These are phyloP conservation scores for Salix exigua DNA, from an alignment of 345 rosid genomes.

Conservation along the genomic window DNA sequence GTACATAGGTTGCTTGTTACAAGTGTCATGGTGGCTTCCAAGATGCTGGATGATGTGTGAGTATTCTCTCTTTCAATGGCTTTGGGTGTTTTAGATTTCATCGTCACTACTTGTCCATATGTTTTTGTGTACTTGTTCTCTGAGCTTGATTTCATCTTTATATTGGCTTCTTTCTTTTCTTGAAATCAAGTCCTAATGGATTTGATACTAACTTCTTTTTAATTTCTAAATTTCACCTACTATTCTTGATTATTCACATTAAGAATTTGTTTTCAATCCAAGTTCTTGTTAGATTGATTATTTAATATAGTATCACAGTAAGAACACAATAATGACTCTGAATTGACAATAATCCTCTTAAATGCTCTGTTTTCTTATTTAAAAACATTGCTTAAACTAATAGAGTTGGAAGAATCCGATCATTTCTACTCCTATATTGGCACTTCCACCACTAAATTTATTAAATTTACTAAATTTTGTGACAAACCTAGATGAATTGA, in stretches of 20 bases:
- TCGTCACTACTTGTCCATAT: neutral
- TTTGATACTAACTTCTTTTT: neutral
- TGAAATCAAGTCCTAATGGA: neutral
- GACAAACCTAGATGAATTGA: no score
- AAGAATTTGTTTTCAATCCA: no score
- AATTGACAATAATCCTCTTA: neutral
- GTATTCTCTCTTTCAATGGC: constrained; percentile 25
- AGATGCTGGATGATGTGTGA: constrained; percentile 87
- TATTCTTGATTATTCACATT: no score
- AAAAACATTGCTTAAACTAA: neutral
- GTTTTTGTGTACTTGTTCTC: neutral
- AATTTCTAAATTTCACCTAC: neutral
- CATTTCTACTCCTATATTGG: no score
- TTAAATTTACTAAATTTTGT: no score
- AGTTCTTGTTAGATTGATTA: no score
- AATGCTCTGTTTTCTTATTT: neutral
- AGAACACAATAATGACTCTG: neutral
- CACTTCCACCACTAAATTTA: no score
- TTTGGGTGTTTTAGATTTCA: no score
- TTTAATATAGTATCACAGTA: no score
- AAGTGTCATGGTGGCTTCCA: constrained; percentile 84
- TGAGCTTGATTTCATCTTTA: neutral
- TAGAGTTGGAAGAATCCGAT: neutral
- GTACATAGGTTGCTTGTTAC: constrained; percentile 83
- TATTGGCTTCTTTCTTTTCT: neutral